Conservation (phyloP, 176 grass and related monocot genomes). For the Ampelocalamus luodianensis region DNA sequence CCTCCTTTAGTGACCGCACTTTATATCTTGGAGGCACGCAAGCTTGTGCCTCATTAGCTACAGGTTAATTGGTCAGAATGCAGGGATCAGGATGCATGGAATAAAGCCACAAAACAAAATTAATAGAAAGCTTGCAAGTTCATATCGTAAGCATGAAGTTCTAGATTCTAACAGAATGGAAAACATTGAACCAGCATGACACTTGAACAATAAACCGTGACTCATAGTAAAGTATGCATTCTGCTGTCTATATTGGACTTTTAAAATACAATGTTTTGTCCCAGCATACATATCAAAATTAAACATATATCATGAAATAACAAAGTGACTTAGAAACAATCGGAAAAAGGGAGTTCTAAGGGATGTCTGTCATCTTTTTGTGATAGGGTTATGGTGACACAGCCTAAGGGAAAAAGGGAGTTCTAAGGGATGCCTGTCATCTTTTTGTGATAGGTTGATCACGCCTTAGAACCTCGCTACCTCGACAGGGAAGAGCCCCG, state of each 20-base stretch:
- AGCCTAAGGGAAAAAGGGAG: too few relatives aligned
- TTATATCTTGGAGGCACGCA: conserved; percentile 63
- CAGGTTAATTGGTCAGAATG: conserved; percentile 22
- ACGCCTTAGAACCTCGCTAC: too few relatives aligned
- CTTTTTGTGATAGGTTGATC: too few relatives aligned
- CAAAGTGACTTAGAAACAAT: background rate
- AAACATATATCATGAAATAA: background rate
- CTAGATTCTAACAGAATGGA: conserved; percentile 11
- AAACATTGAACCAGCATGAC: background rate
- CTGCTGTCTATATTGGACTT: background rate
- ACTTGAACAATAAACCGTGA: background rate
- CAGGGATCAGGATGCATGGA: background rate
- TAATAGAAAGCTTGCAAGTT: background rate
- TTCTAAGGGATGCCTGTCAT: too few relatives aligned
- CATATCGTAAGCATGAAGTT: conserved; percentile 7
- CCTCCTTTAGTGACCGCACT: conserved; percentile 56
- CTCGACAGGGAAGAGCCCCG: too few relatives aligned
- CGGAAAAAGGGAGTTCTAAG: background rate
- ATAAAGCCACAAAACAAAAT: conserved; percentile 31
- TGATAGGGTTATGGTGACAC: too few relatives aligned
- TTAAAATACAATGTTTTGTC: background rate
- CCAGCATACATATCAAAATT: background rate
- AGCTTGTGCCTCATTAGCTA: conserved; percentile 72
- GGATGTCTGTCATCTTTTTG: too few relatives aligned
- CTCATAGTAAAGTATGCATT: background rate